phyloP scores from a whole-genome alignment of 306 rosid genomes.

The Glycyrrhiza uralensis region DNA sequence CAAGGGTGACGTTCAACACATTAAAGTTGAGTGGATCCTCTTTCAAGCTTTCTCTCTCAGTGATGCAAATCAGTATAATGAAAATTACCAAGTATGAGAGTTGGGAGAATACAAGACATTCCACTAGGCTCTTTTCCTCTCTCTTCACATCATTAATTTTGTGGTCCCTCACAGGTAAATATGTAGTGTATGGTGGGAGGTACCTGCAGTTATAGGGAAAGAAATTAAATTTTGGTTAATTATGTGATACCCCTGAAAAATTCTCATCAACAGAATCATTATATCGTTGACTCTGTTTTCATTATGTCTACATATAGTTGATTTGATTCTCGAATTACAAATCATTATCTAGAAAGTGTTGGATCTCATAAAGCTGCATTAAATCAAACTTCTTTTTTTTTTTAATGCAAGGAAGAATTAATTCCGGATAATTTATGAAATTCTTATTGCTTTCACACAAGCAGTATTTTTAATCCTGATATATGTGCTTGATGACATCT shows the following conservation, averaged over 20 bases:
- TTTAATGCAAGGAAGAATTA: background rate
- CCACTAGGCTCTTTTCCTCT: conserved; percentile 17
- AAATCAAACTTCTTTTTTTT: background rate
- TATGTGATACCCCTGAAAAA: background rate
- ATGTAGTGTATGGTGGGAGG: conserved; percentile 59
- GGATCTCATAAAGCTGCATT: background rate
- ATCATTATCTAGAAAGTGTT: background rate
- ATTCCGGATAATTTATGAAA: background rate
- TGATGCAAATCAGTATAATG: conserved; percentile 58
- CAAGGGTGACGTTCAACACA: conserved; percentile 51
- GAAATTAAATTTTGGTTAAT: background rate
- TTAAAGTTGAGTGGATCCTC: conserved; percentile 78
- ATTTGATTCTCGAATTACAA: background rate
- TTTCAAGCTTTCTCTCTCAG: conserved; percentile 55
- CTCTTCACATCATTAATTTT: background rate
- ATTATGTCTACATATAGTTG: background rate
- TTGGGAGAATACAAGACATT: conserved; percentile 44
- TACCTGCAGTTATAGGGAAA: conserved; percentile 46
- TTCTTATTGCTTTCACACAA: background rate
- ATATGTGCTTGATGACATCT: background rate
- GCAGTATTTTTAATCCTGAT: background rate
- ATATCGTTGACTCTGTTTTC: too few species aligned
- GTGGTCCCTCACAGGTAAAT: conserved; percentile 29
- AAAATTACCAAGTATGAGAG: conserved; percentile 59
- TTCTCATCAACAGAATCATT: background rate